Evolutionary conservation across 129 eudicot species (phyloP).

Genomic region (Pseudognaphalium luteoalbum): DNA sequence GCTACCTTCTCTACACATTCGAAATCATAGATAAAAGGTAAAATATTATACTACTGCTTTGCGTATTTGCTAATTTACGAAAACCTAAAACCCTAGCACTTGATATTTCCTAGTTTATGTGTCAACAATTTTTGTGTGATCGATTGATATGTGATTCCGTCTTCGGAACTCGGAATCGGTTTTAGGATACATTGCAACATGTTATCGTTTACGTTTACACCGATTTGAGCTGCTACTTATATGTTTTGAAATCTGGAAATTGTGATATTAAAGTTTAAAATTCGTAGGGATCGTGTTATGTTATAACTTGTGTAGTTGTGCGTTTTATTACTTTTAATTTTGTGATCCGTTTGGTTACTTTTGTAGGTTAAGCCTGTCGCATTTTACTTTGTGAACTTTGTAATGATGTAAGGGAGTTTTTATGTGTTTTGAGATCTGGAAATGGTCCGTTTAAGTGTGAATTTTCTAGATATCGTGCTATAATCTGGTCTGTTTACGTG

Average conservation of each 20-base stretch:
- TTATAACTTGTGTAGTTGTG: background rate
- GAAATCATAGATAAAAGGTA: slow-evolving; percentile 26
- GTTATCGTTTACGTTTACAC: background rate
- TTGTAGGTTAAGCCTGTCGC: background rate
- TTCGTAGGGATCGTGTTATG: background rate
- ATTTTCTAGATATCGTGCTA: background rate
- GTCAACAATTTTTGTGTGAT: background rate
- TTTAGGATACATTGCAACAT: background rate
- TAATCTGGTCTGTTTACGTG: background rate
- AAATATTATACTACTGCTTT: background rate
- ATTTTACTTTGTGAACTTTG: background rate
- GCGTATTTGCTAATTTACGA: background rate
- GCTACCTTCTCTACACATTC: background rate
- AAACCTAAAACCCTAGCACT: slow-evolving; percentile 13
- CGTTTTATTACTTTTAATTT: background rate
- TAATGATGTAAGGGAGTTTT: background rate
- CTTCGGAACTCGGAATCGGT: background rate
- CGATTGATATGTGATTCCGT: slow-evolving; percentile 12
- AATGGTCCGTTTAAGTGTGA: background rate
- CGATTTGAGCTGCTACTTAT: slow-evolving; percentile 8
- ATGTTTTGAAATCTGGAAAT: slow-evolving; percentile 19
- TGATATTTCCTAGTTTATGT: background rate
- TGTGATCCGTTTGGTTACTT: slow-evolving; percentile 4
- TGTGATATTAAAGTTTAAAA: background rate
- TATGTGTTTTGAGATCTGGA: background rate